Percentiles rank a stretch among this genome's conserved stretches.
Conservation (phyloP, 2,329 filamentous ascomycete genomes). For the Calonectria naviculata region DNA sequence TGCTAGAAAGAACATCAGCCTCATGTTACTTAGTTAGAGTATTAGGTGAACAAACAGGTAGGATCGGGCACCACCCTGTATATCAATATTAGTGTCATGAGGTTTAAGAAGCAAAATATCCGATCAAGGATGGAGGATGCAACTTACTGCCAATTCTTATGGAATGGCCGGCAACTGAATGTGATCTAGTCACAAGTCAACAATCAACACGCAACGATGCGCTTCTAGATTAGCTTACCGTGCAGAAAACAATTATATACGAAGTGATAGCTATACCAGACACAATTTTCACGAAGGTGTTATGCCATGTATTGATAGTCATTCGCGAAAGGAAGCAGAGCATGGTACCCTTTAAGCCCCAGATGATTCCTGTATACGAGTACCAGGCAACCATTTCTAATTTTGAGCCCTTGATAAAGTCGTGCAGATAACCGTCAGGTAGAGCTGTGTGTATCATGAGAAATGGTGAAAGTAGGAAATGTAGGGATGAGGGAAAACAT, state of each 20-base stretch:
- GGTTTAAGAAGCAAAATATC: too few species aligned
- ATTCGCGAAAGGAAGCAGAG: conserved; percentile 43
- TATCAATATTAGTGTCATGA: background rate
- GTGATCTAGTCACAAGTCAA: conserved; percentile 16
- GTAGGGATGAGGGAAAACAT: background rate
- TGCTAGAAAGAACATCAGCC: background rate
- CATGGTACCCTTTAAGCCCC: conserved; percentile 45
- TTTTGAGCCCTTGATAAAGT: conserved; percentile 47
- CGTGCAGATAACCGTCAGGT: conserved; percentile 38
- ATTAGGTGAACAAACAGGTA: conserved; percentile 13
- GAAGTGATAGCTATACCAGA: background rate
- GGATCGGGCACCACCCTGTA: conserved; percentile 31
- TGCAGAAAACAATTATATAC: conserved; percentile 32
- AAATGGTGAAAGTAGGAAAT: background rate
- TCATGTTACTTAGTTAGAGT: background rate
- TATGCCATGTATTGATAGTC: conserved; percentile 40
- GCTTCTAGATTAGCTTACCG: conserved; percentile 8
- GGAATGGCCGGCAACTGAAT: conserved; percentile 31
- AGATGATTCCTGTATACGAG: conserved; percentile 49
- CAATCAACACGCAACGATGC: background rate
- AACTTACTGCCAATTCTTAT: conserved; percentile 39
- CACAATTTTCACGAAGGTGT: conserved; percentile 30
- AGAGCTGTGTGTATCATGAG: conserved; percentile 27
- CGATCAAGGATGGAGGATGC: background rate
- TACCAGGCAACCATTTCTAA: conserved; percentile 53